Percentiles rank a stretch among this genome's conserved stretches.
Conservation (phyloP, 1,284 basidiomycete genomes). For the Cerioporus squamosus region DNA sequence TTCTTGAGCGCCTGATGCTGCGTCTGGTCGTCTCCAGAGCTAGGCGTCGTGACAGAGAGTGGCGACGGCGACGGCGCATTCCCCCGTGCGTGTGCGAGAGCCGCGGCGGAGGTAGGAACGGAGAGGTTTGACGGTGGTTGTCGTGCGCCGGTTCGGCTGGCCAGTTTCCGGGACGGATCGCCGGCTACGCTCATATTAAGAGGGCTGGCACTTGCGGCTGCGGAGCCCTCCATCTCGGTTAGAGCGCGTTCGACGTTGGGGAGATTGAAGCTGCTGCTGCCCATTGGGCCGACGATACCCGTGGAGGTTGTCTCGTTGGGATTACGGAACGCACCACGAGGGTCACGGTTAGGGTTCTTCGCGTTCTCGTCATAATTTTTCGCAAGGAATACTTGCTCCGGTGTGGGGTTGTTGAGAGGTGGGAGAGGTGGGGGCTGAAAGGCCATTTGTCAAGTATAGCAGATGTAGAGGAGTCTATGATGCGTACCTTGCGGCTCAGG, state of each 20-base stretch:
- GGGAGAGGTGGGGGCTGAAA: slow-evolving; percentile 67
- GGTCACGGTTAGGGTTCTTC: slow-evolving; percentile 87
- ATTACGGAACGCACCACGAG: slow-evolving; percentile 84
- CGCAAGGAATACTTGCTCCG: slow-evolving; percentile 86
- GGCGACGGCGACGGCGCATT: slow-evolving; percentile 45
- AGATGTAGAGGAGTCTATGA: neutral
- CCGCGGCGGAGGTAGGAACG: slow-evolving; percentile 27
- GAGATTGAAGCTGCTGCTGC: slow-evolving; percentile 79
- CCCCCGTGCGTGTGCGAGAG: slow-evolving; percentile 22
- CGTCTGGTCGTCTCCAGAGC: slow-evolving; percentile 58
- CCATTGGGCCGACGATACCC: slow-evolving; percentile 88
- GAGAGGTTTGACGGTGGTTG: slow-evolving; percentile 27
- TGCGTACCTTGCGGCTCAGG: slow-evolving; percentile 67
- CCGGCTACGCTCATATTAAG: slow-evolving; percentile 27
- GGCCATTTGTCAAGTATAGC: neutral
- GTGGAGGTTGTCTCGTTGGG: slow-evolving; percentile 61
- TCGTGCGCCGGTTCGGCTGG: slow-evolving; percentile 26
- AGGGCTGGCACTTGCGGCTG: slow-evolving; percentile 25
- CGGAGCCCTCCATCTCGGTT: slow-evolving; percentile 79
- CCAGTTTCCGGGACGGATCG: slow-evolving; percentile 29
- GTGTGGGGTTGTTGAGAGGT: slow-evolving; percentile 76
- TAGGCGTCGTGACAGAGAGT: slow-evolving; percentile 43
- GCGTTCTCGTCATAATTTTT: slow-evolving; percentile 89
- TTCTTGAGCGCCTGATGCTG: slow-evolving; percentile 85
- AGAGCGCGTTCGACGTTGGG: slow-evolving; percentile 87